These are phyloP conservation scores for Parasitella parasitica DNA, from an alignment of 371 early-diverging fungal genomes.

Conservation along the genomic window DNA sequence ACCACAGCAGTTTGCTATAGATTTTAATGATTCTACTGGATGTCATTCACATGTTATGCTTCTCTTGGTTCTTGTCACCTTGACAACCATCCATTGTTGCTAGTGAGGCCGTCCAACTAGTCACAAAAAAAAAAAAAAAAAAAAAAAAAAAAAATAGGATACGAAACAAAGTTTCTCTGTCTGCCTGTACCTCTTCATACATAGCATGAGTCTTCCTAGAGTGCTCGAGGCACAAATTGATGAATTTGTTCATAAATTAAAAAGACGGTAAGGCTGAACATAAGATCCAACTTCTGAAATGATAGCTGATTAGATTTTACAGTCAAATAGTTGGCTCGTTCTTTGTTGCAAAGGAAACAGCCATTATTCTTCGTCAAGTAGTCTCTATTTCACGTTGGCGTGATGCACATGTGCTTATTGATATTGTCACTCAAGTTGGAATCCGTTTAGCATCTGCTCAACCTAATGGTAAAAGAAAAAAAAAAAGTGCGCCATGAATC, in stretches of 20 bases:
- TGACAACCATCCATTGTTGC: no score
- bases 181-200: neutral
- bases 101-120: no score
- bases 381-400: slow-evolving; percentile 78
- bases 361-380: slow-evolving; percentile 74
- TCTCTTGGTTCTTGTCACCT: no score
- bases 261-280: slow-evolving; percentile 49
- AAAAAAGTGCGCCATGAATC: neutral
- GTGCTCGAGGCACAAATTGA: slow-evolving; percentile 49
- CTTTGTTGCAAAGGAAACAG: slow-evolving; percentile 78
- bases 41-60: no score
- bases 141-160: neutral
- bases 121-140: neutral
- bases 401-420: slow-evolving; percentile 59
- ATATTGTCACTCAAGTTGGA: slow-evolving; percentile 69
- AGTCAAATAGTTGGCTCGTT: slow-evolving; percentile 80
- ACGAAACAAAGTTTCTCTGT: neutral
- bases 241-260: slow-evolving; percentile 52
- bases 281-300: neutral
- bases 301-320: neutral
- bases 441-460: slow-evolving; percentile 73
- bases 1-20: no score
- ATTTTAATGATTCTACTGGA: no score
- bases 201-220: slow-evolving; percentile 28
- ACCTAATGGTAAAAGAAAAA: slow-evolving; percentile 61